phyloP scores from a whole-genome alignment of 2,329 filamentous ascomycete species.

The Xylariaceae sp. region DNA sequence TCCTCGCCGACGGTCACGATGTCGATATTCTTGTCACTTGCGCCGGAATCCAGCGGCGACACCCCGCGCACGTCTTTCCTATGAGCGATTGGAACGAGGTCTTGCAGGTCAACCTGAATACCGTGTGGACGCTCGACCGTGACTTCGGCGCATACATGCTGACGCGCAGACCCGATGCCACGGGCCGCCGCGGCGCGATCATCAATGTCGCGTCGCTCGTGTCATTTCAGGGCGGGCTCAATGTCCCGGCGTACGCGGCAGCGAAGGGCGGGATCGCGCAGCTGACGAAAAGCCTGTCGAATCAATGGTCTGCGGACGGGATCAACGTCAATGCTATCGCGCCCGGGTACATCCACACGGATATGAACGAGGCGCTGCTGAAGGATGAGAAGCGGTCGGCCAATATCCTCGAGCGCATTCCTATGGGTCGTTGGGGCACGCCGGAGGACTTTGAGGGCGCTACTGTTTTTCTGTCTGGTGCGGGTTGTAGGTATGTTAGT shows the following conservation, averaged over 20 bases:
- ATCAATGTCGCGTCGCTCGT: slow-evolving; percentile 82
- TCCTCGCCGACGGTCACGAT: slow-evolving; percentile 58
- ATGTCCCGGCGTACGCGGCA: slow-evolving; percentile 81
- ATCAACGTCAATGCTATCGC: slow-evolving; percentile 86
- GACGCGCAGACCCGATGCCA: slow-evolving; percentile 44
- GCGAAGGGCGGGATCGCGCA: slow-evolving; percentile 82
- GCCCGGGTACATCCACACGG: slow-evolving; percentile 86
- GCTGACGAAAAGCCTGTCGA: slow-evolving; percentile 77
- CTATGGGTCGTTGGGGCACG: slow-evolving; percentile 74
- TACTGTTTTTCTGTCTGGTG: slow-evolving; percentile 71
- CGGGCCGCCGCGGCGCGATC: slow-evolving; percentile 64
- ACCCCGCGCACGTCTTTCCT: slow-evolving; percentile 72
- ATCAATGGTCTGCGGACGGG: slow-evolving; percentile 76
- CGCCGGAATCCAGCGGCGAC: slow-evolving; percentile 76
- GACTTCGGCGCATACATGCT: slow-evolving; percentile 80
- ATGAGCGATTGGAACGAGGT: slow-evolving; percentile 68
- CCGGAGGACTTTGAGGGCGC: slow-evolving; percentile 86
- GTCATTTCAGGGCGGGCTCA: slow-evolving; percentile 81
- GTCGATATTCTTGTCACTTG: slow-evolving; percentile 79
- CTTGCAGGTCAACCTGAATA: slow-evolving; percentile 77
- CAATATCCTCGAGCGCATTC: slow-evolving; percentile 75
- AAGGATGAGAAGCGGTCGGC: slow-evolving; percentile 64
- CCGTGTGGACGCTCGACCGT: slow-evolving; percentile 74
- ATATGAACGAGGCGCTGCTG: slow-evolving; percentile 84
- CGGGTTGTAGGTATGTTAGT: slow-evolving; percentile 71